Evolutionary conservation across 768 basidiomycete genomes (phyloP).

Genomic region (Macrocybe gigantea): DNA sequence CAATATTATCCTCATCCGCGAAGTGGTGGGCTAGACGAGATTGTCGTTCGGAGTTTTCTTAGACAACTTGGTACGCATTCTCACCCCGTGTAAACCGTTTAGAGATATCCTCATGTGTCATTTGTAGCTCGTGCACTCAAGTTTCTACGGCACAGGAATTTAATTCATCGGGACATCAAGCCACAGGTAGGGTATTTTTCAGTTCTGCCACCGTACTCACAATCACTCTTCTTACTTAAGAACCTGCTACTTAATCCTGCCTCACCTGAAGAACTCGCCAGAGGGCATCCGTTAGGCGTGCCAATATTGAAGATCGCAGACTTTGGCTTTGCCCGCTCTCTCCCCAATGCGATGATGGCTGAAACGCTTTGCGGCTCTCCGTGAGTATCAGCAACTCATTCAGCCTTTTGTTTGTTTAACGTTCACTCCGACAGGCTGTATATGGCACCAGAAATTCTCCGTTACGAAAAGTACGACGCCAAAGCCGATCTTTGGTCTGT

Average conservation of each 20-base stretch:
- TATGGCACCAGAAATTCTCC: conserved; percentile 98
- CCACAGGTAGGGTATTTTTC: conserved; percentile 58
- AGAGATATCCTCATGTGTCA: neutral
- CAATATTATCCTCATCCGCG: conserved; percentile 90
- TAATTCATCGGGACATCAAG: conserved; percentile 97
- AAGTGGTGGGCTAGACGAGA: conserved; percentile 85
- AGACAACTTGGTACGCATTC: conserved; percentile 52
- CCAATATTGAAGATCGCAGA: conserved; percentile 97
- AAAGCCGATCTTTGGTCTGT: conserved; percentile 99
- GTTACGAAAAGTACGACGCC: conserved; percentile 96
- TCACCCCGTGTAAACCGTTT: neutral
- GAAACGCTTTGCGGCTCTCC: conserved; percentile 98
- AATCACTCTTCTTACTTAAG: conserved; percentile 27
- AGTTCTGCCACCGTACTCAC: neutral
- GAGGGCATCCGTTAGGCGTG: conserved; percentile 87
- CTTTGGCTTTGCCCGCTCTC: conserved; percentile 93
- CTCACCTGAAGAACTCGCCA: conserved; percentile 68
- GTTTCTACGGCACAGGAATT: conserved; percentile 80
- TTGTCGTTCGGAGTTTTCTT: conserved; percentile 87
- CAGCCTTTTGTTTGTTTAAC: neutral
- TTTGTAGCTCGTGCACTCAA: conserved; percentile 81
- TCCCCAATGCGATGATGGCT: conserved; percentile 91
- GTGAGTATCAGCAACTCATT: conserved; percentile 40
- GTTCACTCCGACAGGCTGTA: conserved; percentile 55
- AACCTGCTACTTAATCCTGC: conserved; percentile 89